Conservation (phyloP, 257 asterid genomes). For the Salvia splendens region DNA sequence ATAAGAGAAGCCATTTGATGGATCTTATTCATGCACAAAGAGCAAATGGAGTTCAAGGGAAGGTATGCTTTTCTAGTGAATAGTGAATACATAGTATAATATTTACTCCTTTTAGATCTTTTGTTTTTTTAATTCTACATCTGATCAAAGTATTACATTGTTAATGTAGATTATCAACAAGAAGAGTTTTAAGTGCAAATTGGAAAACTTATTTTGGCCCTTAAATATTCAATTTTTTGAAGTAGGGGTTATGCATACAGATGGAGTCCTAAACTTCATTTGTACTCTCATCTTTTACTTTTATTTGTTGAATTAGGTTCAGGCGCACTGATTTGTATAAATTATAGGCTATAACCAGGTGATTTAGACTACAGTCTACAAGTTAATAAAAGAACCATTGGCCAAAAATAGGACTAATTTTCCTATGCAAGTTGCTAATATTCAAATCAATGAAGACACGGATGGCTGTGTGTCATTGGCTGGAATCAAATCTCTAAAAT, state of each 20-base stretch:
- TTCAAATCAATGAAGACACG: not conserved
- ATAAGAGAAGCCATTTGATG: constrained; percentile 86
- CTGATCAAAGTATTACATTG: not conserved
- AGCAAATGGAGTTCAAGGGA: constrained; percentile 57
- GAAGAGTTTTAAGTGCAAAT: not conserved
- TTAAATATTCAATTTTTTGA: not conserved
- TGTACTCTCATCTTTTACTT: not conserved
- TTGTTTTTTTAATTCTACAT: not conserved
- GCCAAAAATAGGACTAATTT: not conserved
- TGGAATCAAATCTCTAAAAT: not conserved
- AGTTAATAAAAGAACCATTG: not conserved
- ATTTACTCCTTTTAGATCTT: constrained; percentile 7
- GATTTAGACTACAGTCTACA: not conserved
- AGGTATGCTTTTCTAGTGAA: constrained; percentile 46
- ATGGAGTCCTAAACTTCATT: not conserved
- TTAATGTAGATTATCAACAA: not conserved
- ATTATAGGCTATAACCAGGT: not conserved
- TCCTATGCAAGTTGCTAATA: not conserved
- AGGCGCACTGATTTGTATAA: not conserved
- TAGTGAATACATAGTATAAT: constrained; percentile 7
- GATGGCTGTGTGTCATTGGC: not conserved
- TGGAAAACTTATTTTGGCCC: not conserved
- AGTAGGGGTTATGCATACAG: not conserved
- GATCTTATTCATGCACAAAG: constrained; percentile 83
- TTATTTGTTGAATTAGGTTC: not conserved